Percentiles rank a stretch among this genome's conserved stretches.
These are phyloP conservation scores for Ceratocystis cacaofunesta DNA, from an alignment of 2,329 filamentous ascomycete genomes.

Conservation along the genomic window DNA sequence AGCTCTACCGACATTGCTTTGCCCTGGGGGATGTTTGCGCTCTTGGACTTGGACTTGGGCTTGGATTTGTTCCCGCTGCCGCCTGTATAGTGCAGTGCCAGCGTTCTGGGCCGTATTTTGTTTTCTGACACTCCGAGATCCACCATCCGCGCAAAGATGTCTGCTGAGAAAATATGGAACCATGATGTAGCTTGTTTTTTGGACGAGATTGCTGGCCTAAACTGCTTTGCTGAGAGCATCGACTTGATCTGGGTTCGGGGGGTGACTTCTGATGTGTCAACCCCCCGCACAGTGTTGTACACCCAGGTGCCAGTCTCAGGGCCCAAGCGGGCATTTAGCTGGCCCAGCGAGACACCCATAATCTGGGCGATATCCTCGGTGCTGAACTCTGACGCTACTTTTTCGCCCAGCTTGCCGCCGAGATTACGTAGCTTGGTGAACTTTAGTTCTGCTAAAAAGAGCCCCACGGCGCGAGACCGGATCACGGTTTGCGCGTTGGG, in stretches of 20 bases:
- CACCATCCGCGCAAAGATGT: conserved; percentile 77
- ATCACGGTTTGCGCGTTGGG: conserved; percentile 92
- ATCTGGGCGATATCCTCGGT: conserved; percentile 69
- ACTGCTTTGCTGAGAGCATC: conserved; percentile 94
- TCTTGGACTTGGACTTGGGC: conserved; percentile 45
- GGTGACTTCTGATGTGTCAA: conserved; percentile 79
- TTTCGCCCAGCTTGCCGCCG: conserved; percentile 87
- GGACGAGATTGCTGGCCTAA: conserved; percentile 66
- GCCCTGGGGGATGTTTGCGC: conserved; percentile 61
- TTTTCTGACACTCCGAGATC: conserved; percentile 85
- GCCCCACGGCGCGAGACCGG: conserved; percentile 62
- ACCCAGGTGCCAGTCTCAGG: conserved; percentile 79
- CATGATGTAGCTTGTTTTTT: conserved; percentile 67
- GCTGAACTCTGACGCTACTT: conserved; percentile 64
- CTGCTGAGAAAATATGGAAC: conserved; percentile 80
- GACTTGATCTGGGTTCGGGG: conserved; percentile 86
- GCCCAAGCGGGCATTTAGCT: conserved; percentile 62
- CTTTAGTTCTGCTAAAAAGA: conserved; percentile 73
- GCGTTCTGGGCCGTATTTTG: conserved; percentile 68
- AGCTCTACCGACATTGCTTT: conserved; percentile 53
- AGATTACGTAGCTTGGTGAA: conserved; percentile 90
- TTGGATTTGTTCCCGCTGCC: conserved; percentile 59
- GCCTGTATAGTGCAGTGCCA: conserved; percentile 71
- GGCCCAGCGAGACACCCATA: conserved; percentile 54
- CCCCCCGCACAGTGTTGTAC: conserved; percentile 68